Evolutionary conservation across 1,139 yeast genomes (phyloP), one percentile per base, ranked within the genome.

Genomic region (Insectozyma bohioensis): DNA sequence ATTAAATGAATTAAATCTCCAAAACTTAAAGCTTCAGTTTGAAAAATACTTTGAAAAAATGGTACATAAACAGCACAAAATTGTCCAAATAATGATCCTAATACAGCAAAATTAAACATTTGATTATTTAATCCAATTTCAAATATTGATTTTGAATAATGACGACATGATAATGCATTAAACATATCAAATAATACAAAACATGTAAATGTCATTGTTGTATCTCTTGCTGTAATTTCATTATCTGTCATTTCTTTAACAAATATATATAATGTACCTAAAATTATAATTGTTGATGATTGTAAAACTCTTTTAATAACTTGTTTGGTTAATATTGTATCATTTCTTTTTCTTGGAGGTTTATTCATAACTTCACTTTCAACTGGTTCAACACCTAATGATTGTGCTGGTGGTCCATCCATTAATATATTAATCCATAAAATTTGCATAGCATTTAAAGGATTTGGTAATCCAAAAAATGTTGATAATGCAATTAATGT

Each of bases 321-420:
- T 11, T 71, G 65, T 11, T 55, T 53, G 4, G 96, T 87, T 45
- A 92, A 66, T 35, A 92, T 92, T 47, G 80, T 81, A 45, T 88
- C 97, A 36, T 75, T 71, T 54, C 97, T 79, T 37, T 79, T 74
- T 59, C 98, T 78, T 35, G 98, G 97, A 11, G 97, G 97, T 52
- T 85, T 85, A 42, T 73, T 77, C 97, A 92, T 90, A 24, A 92
- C 95, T 54, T 82, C 95, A 42, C 85, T 87, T 54, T 90, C 97
- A 15, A 90, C 97, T 1, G 97, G 95, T 61, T 92, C 98, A 20
- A 92, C 97, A 35, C 98, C 97, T 31, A 92, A 70, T 0, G 95
- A 85, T 61, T 92, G 98, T 1, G 98, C 98, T 4, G 98, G 98
- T 6, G 98, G 98, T 0, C 98, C 98, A 62, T 92, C 98, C 98